Evolutionary conservation across 2,329 filamentous ascomycete genomes (phyloP), one percentile per base, ranked within the genome.

Genomic region (Plenodomus tracheiphilus): DNA sequence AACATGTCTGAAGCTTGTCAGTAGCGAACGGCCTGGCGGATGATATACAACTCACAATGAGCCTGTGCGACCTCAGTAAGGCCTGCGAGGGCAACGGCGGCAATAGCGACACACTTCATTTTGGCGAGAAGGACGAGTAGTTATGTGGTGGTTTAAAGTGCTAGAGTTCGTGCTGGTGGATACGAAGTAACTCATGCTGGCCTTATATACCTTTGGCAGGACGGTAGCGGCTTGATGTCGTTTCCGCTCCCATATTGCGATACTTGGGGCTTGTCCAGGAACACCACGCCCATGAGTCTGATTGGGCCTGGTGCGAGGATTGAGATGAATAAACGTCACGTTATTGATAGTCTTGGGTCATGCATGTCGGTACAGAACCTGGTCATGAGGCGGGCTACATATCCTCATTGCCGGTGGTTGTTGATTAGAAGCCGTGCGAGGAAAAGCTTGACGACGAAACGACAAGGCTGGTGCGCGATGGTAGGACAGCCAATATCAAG

Each of bases 41-140:
- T 34, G 18, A 32, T n/a, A 28, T 37, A 17, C 19, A 34, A 53
- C 65, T 30, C 62, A 71, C 68, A 72, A 49, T 72, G 69, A 48
- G 64, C 67, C 46, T 70, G 68, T 17, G 66, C 70, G 37, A 70
- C 63, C 55, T 71, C 61, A 43, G 66, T 59, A 49, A 72, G 64
- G 35, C 64, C 59, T 25, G 66, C 67, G 30, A 69, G 55, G 41
- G 66, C 62, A 45, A 72, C 43, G 39, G 66, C 58, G 34, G 63
- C 58, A 38, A 66, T 59, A 20, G 65, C 54, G 57, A 70, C 59
- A 39, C 65, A 61, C 66, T 70, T 73, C 69, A 73, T 72, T 34
- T 8, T 51, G 46, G 36, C 18, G 47, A 37, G n/a, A 16, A n/a
- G 39, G 40, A 46, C 30, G 40, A 43, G 46, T 39, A 46, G 22